A percentile compares a stretch with the other conserved stretches of the same genome.
Conservation (phyloP, 495 filamentous ascomycete genomes). For the Hypoxylon lenormandii region DNA sequence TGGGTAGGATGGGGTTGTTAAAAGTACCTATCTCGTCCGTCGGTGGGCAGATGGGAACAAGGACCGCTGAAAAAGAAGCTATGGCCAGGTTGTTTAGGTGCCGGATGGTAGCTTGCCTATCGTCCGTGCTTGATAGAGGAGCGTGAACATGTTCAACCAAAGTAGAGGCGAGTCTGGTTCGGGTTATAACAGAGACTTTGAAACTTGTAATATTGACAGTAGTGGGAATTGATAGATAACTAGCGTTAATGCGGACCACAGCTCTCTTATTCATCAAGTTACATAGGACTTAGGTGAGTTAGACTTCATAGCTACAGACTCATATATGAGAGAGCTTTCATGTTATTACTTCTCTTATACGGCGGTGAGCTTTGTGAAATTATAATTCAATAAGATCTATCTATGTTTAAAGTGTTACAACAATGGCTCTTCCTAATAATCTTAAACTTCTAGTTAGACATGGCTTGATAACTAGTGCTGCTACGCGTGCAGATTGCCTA, state of each 20-base stretch:
- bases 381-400: no score
- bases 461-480: no score
- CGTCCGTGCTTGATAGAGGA: conserved; percentile 26
- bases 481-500: no score
- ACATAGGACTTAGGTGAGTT: conserved; percentile 24
- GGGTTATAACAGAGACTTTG: conserved; percentile 19
- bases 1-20: conserved; percentile 17
- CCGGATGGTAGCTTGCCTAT: conserved; percentile 12
- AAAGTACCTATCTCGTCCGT: conserved; percentile 17
- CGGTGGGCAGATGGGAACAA: conserved; percentile 24
- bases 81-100: conserved; percentile 1
- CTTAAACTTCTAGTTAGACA: no score
- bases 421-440: no score
- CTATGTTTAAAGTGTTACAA: no score
- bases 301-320: conserved; percentile 17
- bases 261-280: conserved; percentile 36
- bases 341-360: no score
- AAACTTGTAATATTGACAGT: not conserved
- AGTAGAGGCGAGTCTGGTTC: conserved; percentile 18
- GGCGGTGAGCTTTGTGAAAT: no score
- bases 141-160: conserved; percentile 46
- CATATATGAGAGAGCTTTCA: not conserved
- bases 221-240: not conserved
- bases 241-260: conserved; percentile 23
- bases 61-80: not conserved